Evolutionary conservation across 179 eudicot genomes (phyloP).

Genomic region (Pouteria campechiana): DNA sequence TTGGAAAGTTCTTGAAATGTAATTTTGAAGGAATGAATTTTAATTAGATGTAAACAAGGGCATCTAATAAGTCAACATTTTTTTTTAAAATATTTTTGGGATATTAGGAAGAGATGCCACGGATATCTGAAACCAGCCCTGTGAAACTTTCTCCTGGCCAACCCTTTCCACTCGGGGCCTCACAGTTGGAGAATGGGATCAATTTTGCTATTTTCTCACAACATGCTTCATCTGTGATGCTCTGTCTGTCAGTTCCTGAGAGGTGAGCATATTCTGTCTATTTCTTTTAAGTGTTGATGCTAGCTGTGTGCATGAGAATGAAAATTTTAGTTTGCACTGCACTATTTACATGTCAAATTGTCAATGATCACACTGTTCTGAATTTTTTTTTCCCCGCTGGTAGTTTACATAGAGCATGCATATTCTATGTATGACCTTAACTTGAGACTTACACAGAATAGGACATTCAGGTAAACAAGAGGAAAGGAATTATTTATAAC

Average conservation of each 20-base stretch:
- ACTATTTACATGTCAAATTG: neutral
- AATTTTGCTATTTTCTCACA: slow-evolving; percentile 88
- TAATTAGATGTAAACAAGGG: neutral
- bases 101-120: slow-evolving; percentile 62
- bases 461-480: no score
- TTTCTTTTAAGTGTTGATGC: neutral
- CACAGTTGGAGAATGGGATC: slow-evolving; percentile 69
- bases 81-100: slow-evolving; percentile 4
- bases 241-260: slow-evolving; percentile 56
- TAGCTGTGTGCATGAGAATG: no score
- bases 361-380: neutral
- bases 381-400: neutral
- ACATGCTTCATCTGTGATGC: slow-evolving; percentile 77
- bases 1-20: no score
- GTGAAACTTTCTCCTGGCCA: slow-evolving; percentile 55
- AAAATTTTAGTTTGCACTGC: neutral
- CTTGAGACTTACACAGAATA: no score
- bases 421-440: neutral
- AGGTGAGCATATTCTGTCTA: slow-evolving; percentile 30
- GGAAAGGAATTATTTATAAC: no score
- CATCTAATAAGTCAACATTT: no score
- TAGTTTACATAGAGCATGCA: neutral
- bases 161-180: slow-evolving; percentile 86
- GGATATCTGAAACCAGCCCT: slow-evolving; percentile 22
- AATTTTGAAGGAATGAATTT: neutral